A percentile compares a stretch with the other conserved stretches of the same genome.
These are phyloP conservation scores for Pachyrhizus erosus DNA, from an alignment of 306 rosid species.

Conservation along the genomic window DNA sequence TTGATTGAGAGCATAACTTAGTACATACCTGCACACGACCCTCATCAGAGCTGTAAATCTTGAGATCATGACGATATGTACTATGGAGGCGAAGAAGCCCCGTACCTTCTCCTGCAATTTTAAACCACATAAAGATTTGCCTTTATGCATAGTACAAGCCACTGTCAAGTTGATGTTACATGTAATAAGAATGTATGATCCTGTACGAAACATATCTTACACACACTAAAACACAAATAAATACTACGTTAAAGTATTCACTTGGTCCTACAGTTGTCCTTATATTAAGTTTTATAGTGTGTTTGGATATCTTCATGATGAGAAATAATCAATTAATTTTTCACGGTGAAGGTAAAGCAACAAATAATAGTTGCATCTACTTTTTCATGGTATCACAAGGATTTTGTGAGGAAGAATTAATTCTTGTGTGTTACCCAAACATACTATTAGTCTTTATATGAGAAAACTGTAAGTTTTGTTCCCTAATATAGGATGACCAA, in stretches of 20 bases:
- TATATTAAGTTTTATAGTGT: neutral
- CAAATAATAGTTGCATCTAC: no score
- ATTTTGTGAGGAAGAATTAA: no score
- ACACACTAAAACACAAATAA: neutral
- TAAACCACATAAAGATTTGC: constrained; percentile 38
- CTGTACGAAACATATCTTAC: constrained; percentile 12
- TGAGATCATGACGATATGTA: constrained; percentile 95
- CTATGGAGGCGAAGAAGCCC: constrained; percentile 99
- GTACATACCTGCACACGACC: constrained; percentile 97
- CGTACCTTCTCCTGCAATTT: constrained; percentile 89
- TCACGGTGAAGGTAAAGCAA: no score
- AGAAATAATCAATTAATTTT: no score
- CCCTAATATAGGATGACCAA: neutral
- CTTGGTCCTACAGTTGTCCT: neutral
- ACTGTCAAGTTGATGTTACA: constrained; percentile 35
- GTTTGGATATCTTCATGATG: no score
- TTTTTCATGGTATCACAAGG: no score
- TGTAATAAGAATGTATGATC: constrained; percentile 22
- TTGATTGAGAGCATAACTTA: constrained; percentile 16
- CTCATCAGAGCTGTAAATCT: constrained; percentile 99
- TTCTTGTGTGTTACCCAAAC: no score
- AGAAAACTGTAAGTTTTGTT: no score
- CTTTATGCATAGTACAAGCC: constrained; percentile 36
- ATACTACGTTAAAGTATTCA: no score
- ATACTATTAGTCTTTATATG: no score